A percentile compares a stretch with the other conserved stretches of the same genome.
phyloP scores from a whole-genome alignment of 495 filamentous ascomycete genomes.

The Penicillium desertorum region DNA sequence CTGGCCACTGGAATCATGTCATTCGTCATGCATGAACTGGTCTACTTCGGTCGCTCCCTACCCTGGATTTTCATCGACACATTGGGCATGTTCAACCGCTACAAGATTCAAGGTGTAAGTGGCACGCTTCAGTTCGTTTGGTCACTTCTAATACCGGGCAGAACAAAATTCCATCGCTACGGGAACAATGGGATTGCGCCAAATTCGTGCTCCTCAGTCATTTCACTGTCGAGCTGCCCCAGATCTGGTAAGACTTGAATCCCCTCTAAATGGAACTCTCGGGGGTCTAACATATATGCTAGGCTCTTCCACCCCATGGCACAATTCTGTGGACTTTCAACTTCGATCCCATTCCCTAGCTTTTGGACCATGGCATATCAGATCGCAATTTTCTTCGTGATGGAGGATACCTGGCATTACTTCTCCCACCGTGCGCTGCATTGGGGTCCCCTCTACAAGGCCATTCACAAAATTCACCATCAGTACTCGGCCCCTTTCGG shows the following conservation, averaged over 20 bases:
- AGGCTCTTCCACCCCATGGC: conserved; percentile 98
- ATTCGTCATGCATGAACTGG: conserved; percentile 87
- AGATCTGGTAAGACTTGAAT: conserved; percentile 73
- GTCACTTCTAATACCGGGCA: conserved; percentile 29
- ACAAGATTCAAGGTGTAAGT: conserved; percentile 88
- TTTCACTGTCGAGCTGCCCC: conserved; percentile 95
- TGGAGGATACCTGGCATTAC: conserved; percentile 99
- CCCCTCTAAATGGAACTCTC: not conserved
- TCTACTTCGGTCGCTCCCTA: conserved; percentile 91
- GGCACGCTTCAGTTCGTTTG: no score
- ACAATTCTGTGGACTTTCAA: conserved; percentile 84
- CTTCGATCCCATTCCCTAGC: conserved; percentile 84
- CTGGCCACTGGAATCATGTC: conserved; percentile 96
- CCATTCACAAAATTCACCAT: conserved; percentile 98
- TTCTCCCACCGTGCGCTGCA: conserved; percentile 93
- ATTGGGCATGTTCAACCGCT: conserved; percentile 82
- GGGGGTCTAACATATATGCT: not conserved
- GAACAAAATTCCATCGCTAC: conserved; percentile 85
- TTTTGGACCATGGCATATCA: conserved; percentile 85
- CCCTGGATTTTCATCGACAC: conserved; percentile 93
- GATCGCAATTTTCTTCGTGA: conserved; percentile 89
- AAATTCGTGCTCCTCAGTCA: conserved; percentile 87
- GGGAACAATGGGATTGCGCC: conserved; percentile 93
- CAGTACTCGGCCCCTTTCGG: conserved; percentile 97
- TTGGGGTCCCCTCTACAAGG: conserved; percentile 91